Percentiles rank a stretch among this genome's conserved stretches.
Conservation (phyloP, 2,329 filamentous ascomycete genomes). For the Diaporthe ilicicola region DNA sequence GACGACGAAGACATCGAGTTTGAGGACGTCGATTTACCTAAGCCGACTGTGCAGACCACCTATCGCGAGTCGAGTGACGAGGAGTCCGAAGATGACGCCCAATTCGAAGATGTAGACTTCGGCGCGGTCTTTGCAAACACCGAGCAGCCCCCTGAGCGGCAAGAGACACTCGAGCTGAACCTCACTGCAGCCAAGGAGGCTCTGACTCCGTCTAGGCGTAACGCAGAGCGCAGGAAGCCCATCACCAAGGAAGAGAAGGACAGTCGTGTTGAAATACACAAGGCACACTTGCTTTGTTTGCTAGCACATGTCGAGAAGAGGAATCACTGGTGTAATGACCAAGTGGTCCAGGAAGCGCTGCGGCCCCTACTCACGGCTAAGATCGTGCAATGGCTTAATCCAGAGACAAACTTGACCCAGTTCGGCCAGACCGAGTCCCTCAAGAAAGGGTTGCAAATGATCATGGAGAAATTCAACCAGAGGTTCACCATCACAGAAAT, state of each 20-base stretch:
- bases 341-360: slow-evolving; percentile 71
- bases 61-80: slow-evolving; percentile 58
- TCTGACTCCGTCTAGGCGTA: slow-evolving; percentile 40
- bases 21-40: slow-evolving; percentile 58
- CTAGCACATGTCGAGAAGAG: slow-evolving; percentile 79
- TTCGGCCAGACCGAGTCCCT: slow-evolving; percentile 80
- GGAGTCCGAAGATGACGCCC: slow-evolving; percentile 50
- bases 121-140: slow-evolving; percentile 37
- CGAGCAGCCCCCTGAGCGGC: slow-evolving; percentile 37
- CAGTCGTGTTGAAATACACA: slow-evolving; percentile 79
- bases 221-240: slow-evolving; percentile 57
- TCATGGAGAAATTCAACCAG: slow-evolving; percentile 71
- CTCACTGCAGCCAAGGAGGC: slow-evolving; percentile 56
- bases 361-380: slow-evolving; percentile 72
- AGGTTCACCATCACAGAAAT: slow-evolving; percentile 76
- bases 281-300: slow-evolving; percentile 84
- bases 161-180: slow-evolving; percentile 59
- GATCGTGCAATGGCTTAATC: slow-evolving; percentile 73
- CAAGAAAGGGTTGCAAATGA: slow-evolving; percentile 78
- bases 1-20: slow-evolving; percentile 56
- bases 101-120: slow-evolving; percentile 61
- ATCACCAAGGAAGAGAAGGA: slow-evolving; percentile 63
- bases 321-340: slow-evolving; percentile 90
- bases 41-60: slow-evolving; percentile 60
- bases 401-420: slow-evolving; percentile 72